Percentiles rank a stretch among this genome's conserved stretches.
phyloP scores from a whole-genome alignment of 2,329 filamentous ascomycete species.

The Aureobasidium vineae region DNA sequence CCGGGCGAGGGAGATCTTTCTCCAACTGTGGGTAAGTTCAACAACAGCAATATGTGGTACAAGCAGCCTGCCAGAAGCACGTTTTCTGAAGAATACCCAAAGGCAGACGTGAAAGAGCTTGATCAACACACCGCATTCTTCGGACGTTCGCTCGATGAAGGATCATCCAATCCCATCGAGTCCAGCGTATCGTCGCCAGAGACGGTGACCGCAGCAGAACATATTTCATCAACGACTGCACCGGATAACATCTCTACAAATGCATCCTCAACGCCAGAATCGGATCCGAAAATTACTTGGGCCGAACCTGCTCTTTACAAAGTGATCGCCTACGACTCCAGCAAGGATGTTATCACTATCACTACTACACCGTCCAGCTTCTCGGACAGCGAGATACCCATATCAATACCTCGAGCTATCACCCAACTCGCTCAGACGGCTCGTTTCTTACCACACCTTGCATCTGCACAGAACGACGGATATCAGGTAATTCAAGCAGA shows the following conservation, averaged over 20 bases:
- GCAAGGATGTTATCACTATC: constrained; percentile 56
- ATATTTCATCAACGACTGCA: not conserved
- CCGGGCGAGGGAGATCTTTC: constrained; percentile 42
- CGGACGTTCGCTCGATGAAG: not conserved
- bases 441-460: constrained; percentile 65
- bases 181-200: not conserved
- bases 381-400: constrained; percentile 49
- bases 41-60: constrained; percentile 40
- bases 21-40: constrained; percentile 39
- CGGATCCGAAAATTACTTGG: constrained; percentile 31
- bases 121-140: not conserved
- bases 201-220: not conserved
- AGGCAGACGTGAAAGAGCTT: constrained; percentile 27
- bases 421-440: constrained; percentile 60
- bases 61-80: constrained; percentile 34
- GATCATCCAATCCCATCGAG: not conserved
- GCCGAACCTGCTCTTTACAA: constrained; percentile 54
- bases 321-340: constrained; percentile 64
- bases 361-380: constrained; percentile 59
- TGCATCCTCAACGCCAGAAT: not conserved
- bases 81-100: constrained; percentile 28
- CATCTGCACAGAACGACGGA: constrained; percentile 57
- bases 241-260: not conserved
- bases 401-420: constrained; percentile 61
- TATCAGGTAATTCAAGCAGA: constrained; percentile 66